Evolutionary conservation across 2,329 filamentous ascomycete species (phyloP).

Genomic region (Cephalotrichum gorgonifer): DNA sequence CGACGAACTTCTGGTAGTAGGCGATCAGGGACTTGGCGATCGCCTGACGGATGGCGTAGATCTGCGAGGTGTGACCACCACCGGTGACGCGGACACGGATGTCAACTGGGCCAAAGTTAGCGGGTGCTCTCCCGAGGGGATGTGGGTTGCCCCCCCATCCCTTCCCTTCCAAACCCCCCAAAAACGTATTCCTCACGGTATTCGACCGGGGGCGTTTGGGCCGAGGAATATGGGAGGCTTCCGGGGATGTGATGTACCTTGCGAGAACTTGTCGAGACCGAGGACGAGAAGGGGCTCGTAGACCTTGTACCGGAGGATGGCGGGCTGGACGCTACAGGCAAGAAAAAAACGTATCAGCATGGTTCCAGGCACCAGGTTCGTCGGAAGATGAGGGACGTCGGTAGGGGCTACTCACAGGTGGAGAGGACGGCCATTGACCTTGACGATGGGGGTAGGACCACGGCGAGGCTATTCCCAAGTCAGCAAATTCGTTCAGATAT

Average conservation of each 20-base stretch:
- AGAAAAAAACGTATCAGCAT: background rate
- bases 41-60: conserved; percentile 98
- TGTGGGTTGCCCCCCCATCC: background rate
- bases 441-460: conserved; percentile 55
- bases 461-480: conserved; percentile 24
- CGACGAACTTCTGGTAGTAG: conserved; percentile 99
- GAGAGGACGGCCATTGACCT: conserved; percentile 97
- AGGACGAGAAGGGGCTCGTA: conserved; percentile 98
- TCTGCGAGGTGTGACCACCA: conserved; percentile 94
- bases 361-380: background rate
- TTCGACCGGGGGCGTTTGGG: background rate
- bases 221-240: background rate
- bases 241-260: background rate
- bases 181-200: no score
- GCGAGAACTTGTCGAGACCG: conserved; percentile 86
- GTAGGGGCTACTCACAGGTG: conserved; percentile 39
- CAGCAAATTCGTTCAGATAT: background rate
- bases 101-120: conserved; percentile 59
- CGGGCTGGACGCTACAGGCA: conserved; percentile 59
- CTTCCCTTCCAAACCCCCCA: background rate
- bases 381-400: background rate
- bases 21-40: conserved; percentile 71
- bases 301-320: conserved; percentile 98
- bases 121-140: background rate
- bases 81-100: conserved; percentile 94